Conservation (phyloP, 2,329 filamentous ascomycete genomes). For the Neonectria neomacrospora region DNA sequence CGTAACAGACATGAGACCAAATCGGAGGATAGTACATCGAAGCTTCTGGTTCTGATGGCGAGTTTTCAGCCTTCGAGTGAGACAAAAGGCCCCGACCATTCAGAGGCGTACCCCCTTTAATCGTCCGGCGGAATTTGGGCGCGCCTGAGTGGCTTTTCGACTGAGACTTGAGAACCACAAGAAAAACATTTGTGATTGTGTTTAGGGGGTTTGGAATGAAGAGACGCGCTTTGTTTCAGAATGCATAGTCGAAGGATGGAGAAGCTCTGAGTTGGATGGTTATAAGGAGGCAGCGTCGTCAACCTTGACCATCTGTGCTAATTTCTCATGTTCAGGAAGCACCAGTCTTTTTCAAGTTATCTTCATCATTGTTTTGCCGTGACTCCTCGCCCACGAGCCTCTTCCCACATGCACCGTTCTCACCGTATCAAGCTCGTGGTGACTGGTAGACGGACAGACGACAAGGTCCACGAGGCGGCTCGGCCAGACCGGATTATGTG, state of each 20-base stretch:
- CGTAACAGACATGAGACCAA: background rate
- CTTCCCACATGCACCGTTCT: slow-evolving; percentile 25
- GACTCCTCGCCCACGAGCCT: background rate
- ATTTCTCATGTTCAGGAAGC: background rate
- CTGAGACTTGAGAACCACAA: slow-evolving; percentile 24
- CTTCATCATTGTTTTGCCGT: background rate
- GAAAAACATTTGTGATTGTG: background rate
- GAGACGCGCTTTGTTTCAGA: background rate
- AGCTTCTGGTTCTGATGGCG: background rate
- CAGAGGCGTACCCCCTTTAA: slow-evolving; percentile 26
- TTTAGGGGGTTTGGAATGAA: slow-evolving; percentile 31
- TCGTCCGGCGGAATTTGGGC: slow-evolving; percentile 32
- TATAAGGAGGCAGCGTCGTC: background rate
- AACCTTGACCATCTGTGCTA: background rate
- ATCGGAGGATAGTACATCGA: background rate
- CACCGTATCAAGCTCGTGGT: slow-evolving; percentile 35
- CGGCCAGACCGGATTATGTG: slow-evolving; percentile 30
- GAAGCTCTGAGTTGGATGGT: background rate
- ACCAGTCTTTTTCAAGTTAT: background rate
- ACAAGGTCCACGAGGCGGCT: background rate
- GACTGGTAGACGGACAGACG: slow-evolving; percentile 5
- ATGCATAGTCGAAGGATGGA: background rate
- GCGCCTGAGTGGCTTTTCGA: slow-evolving; percentile 8
- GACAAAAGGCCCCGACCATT: background rate
- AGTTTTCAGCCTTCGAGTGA: background rate